Percentiles rank a stretch among this genome's conserved stretches.
These are phyloP conservation scores for Patellifolia procumbens DNA, from an alignment of 179 eudicot genomes.

Conservation along the genomic window DNA sequence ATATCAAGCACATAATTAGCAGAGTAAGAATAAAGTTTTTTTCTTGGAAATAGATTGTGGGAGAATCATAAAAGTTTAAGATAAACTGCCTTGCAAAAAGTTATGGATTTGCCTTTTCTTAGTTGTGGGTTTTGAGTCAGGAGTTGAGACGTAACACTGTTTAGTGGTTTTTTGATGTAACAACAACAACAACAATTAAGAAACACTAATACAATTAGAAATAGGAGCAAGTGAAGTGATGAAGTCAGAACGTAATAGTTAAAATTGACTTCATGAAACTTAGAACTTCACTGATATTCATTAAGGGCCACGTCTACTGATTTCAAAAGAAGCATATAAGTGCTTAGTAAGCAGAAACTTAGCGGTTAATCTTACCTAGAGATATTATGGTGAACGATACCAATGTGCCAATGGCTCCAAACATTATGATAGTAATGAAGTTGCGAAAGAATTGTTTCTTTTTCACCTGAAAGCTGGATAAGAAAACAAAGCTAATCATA, in stretches of 20 bases:
- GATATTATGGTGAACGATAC: constrained; percentile 84
- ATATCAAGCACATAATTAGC: neutral
- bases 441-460: constrained; percentile 97
- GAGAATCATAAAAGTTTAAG: neutral
- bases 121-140: neutral
- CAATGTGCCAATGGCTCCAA: constrained; percentile 89
- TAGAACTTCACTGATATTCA: neutral
- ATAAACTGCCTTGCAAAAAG: neutral
- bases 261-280: neutral
- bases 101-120: neutral
- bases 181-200: neutral
- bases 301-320: neutral
- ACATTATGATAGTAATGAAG: constrained; percentile 77
- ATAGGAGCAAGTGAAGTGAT: too few relatives aligned
- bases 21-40: neutral
- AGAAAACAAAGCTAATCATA: constrained; percentile 11
- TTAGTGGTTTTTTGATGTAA: neutral
- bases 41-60: neutral
- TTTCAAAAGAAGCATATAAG: neutral
- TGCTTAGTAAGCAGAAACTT: neutral
- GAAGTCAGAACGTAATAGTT: neutral
- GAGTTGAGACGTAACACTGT: too few relatives aligned
- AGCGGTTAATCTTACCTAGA: constrained; percentile 47
- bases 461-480: constrained; percentile 92
- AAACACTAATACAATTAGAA: too few relatives aligned